Base-by-base conservation (phyloP, 1,139 yeast genomes). In the Magnusiomyces tetraspermus region DNA sequence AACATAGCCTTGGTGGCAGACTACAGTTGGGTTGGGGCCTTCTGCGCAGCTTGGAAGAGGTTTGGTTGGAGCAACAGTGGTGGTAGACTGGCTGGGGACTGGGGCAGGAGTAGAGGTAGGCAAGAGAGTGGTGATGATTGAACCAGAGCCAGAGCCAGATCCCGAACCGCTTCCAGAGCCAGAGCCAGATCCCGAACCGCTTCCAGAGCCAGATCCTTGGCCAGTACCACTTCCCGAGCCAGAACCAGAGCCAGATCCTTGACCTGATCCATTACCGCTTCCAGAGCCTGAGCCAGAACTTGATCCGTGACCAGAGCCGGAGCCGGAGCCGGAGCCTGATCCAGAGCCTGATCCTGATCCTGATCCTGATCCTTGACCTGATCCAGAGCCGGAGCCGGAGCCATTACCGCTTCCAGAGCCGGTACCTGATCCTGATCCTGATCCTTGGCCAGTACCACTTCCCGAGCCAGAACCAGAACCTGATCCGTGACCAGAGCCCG, bases 1-100 rank as follows among this genome's bases (percentile, higher is more conserved):
- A 2, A n/a, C 23, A 13, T 26, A 26, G 23, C 31, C 45, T 15
- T 42, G 45, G 31, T 43, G 30, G 28, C 46, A 43, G 21, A 43
- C 46, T 17, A 43, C 46, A 15, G 46, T 43, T 17, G 46, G 46
- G 22, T 26, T 28, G 63, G 68, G 64, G 67, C 67, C 68, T 62
- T 67, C 59, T 55, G 63, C 31, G 13, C 24, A 21, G 2, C 11
- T 36, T 19, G 33, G 37, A 11, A 26, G 2, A 13, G 30, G 38
- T 19, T 26, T 13, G 6, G 17, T 19, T 5, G 17, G 31, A 21
- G 26, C n/a, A 46, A 42, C 28, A 42, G 45, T 42, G 19, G 40
- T 36, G 19, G 40, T 36, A 26, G 46, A n/a, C 28, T 43, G 30
- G 23, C 23, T 28, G 23, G 46, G 28, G 23, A 43, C 46, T 5